Evolutionary conservation across 352 stramenopile species (phyloP).

Genomic region (Hyaloperonospora brassicae): DNA sequence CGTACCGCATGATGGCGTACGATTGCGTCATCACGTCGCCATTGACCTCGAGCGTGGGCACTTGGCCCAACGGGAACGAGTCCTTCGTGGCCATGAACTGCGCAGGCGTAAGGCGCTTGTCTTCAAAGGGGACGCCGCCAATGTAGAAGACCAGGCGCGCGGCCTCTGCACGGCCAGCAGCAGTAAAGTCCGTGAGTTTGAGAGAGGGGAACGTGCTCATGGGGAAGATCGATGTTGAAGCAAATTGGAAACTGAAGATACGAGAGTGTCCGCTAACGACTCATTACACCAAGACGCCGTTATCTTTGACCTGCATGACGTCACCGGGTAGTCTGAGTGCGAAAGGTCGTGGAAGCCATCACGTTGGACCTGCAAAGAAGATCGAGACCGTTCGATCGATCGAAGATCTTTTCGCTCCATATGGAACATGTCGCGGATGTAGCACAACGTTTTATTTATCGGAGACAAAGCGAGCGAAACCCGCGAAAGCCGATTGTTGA

Average conservation of each 20-base stretch:
- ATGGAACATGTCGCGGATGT: too few species aligned
- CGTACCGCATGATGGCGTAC: slow-evolving; percentile 61
- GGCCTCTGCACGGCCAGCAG: slow-evolving; percentile 36
- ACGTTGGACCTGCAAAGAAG: too few species aligned
- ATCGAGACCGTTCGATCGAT: too few species aligned
- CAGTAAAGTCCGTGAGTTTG: slow-evolving; percentile 64
- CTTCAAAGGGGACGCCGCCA: slow-evolving; percentile 51
- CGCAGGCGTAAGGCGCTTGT: slow-evolving; percentile 32
- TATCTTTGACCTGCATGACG: too few species aligned
- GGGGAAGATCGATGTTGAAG: slow-evolving; percentile 6
- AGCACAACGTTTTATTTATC: background rate
- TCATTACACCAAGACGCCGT: too few species aligned
- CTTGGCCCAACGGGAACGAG: slow-evolving; percentile 28
- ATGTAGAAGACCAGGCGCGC: slow-evolving; percentile 51
- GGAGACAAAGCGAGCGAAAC: slow-evolving; percentile 61
- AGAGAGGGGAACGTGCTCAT: slow-evolving; percentile 35
- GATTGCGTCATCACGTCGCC: slow-evolving; percentile 50
- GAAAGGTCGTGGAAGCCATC: too few species aligned
- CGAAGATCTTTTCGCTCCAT: too few species aligned
- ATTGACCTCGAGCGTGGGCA: slow-evolving; percentile 45
- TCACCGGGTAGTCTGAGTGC: too few species aligned
- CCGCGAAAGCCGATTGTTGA: slow-evolving; percentile 53
- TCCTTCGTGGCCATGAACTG: slow-evolving; percentile 26
- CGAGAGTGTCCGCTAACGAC: slow-evolving; percentile 9
- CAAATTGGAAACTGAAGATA: slow-evolving; percentile 22